Evolutionary conservation across 345 rosid species (phyloP).

Genomic region (Physaria fendleri): DNA sequence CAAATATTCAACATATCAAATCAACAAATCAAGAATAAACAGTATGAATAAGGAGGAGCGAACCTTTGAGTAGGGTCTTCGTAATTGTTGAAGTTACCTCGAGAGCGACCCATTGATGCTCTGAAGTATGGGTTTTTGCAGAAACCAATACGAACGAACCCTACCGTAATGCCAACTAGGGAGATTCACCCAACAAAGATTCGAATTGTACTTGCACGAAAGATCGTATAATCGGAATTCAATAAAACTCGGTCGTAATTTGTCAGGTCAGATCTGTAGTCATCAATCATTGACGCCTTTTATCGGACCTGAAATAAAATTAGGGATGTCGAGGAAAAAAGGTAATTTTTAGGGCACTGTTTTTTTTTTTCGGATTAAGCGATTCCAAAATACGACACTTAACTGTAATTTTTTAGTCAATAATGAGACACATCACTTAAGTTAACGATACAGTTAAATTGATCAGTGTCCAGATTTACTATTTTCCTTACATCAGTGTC

Average conservation of each 20-base stretch:
- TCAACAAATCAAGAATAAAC: background rate
- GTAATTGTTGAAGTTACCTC: slow-evolving; percentile 83
- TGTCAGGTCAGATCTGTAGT: background rate
- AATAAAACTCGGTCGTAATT: background rate
- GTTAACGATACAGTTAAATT: too few species aligned
- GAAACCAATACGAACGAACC: background rate
- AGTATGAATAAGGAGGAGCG: background rate
- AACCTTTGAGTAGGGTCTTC: slow-evolving; percentile 97
- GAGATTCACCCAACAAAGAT: background rate
- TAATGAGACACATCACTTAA: too few species aligned
- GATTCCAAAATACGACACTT: too few species aligned
- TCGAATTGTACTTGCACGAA: background rate
- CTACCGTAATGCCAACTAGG: background rate
- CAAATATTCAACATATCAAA: too few species aligned
- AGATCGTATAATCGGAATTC: slow-evolving; percentile 14
- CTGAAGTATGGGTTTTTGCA: background rate
- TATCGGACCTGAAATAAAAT: slow-evolving; percentile 3
- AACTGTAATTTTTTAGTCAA: too few species aligned
- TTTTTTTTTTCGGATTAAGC: background rate
- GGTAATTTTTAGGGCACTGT: background rate
- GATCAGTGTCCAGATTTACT: too few species aligned
- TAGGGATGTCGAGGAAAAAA: background rate
- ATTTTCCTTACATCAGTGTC: too few species aligned
- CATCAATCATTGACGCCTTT: too few species aligned
- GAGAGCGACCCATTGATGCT: slow-evolving; percentile 81